Conservation (phyloP, 169 alveolate species). For the Plasmodium blacklocki region DNA sequence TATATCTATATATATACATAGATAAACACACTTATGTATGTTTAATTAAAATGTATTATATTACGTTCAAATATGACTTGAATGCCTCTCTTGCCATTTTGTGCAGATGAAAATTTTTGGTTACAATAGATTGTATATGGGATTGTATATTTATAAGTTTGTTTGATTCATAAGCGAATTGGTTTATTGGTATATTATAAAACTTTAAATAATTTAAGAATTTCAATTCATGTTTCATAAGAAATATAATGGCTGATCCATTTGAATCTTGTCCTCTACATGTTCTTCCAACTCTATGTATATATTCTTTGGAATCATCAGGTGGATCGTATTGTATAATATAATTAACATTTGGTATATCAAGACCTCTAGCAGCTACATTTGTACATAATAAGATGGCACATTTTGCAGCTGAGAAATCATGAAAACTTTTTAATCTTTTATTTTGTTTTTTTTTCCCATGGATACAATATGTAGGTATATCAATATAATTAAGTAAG, state of each 20-base stretch:
- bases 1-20: constrained; percentile 53
- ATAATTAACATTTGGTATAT: constrained; percentile 99
- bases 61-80: constrained; percentile 93
- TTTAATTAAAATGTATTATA: not conserved
- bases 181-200: constrained; percentile 95
- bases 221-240: constrained; percentile 97
- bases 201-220: constrained; percentile 93
- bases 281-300: constrained; percentile 99
- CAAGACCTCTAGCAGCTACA: constrained; percentile 99
- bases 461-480: constrained; percentile 96
- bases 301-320: constrained; percentile 99
- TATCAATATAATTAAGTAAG: constrained; percentile 97
- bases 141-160: constrained; percentile 97
- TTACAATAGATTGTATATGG: constrained; percentile 97
- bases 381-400: constrained; percentile 99
- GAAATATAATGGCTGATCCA: constrained; percentile 97
- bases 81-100: constrained; percentile 98
- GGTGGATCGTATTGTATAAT: constrained; percentile 99
- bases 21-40: not conserved
- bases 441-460: constrained; percentile 98
- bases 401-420: constrained; percentile 93
- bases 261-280: constrained; percentile 97
- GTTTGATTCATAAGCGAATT: constrained; percentile 96
- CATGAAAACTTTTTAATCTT: constrained; percentile 95
- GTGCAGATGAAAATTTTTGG: constrained; percentile 96